Base-by-base conservation (phyloP, 2,329 filamentous ascomycete species). In the Diaporthe velutina region DNA sequence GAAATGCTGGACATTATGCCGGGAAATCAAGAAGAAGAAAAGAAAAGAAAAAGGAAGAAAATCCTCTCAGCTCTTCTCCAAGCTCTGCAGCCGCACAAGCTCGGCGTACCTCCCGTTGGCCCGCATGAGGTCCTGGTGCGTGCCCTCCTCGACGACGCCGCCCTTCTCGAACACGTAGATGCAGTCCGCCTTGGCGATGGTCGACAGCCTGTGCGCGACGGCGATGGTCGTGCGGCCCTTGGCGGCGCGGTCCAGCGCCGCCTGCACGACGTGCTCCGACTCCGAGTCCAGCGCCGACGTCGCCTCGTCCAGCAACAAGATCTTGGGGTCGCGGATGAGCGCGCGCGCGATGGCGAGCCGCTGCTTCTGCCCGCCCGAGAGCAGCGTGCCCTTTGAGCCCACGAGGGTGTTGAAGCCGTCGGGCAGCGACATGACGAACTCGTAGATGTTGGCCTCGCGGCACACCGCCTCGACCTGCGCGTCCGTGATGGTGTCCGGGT, bases 141-240 rank as follows among this genome's bases (percentile, higher is more conserved):
- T 95, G 7, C 96, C 96, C 78, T 90, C 90, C 86, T 98, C 96
- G 1, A 97, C 94, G 57, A 98, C 91, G 75, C 91, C 90, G 10
- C 96, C 97, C 79, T 94, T 92, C 83, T 98, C 96, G 82, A 98
- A 97, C n/a, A 98, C 96, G 78, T 97, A 98, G 79, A 98, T 98
- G 66, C 96, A 86, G 81, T 98, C 96, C 0, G 96, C 96, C 82
- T 97, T 96, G 82, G 98, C 95, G 76, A 98, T 98, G 0, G 97
- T 98, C 80, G 92, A 95, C 8, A 99, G 86, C 33, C 97, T 89
- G 84, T 99, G 96, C 4, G 97, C 97, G 1, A 99, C 96, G 0
- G 96, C 96, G 77, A 99, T 97, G 0, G 96, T 98, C 9, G 95
- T 98, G 70, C 95, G 90, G 58, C 93, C 95, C 86, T 94, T 93